These are phyloP conservation scores for Lichtheimia ornata DNA, from an alignment of 371 early-diverging fungal species.

Conservation along the genomic window DNA sequence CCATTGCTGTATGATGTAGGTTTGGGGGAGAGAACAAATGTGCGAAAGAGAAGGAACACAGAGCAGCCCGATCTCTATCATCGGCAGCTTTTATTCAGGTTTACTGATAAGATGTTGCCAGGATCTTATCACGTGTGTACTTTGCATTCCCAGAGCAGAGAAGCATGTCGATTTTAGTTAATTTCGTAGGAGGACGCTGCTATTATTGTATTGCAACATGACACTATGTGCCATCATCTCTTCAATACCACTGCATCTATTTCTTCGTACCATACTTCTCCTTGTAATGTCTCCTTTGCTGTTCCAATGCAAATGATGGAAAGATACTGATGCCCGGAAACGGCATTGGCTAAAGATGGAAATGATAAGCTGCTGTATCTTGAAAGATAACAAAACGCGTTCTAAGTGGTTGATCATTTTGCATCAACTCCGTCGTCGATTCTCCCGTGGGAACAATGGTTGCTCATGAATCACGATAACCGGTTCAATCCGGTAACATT, in stretches of 20 bases:
- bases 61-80: slow-evolving; percentile 1
- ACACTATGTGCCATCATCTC: too few relatives aligned
- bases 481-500: too few relatives aligned
- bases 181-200: too few relatives aligned
- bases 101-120: slow-evolving; percentile 41
- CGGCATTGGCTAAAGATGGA: slow-evolving; percentile 23
- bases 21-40: slow-evolving; percentile 7
- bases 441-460: too few relatives aligned
- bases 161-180: too few relatives aligned
- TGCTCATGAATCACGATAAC: too few relatives aligned
- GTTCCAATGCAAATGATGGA: not conserved
- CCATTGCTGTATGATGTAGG: slow-evolving; percentile 4
- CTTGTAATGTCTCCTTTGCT: too few relatives aligned
- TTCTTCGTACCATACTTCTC: too few relatives aligned
- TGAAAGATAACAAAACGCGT: slow-evolving; percentile 3
- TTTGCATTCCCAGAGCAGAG: too few relatives aligned
- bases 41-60: slow-evolving; percentile 36
- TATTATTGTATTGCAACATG: too few relatives aligned
- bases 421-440: too few relatives aligned
- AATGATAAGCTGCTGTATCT: slow-evolving; percentile 22
- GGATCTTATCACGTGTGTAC: slow-evolving; percentile 45
- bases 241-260: too few relatives aligned
- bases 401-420: not conserved
- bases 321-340: not conserved
- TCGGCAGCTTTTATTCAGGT: not conserved